phyloP scores from a whole-genome alignment of 257 asterid species.

The Orobanche coerulescens region DNA sequence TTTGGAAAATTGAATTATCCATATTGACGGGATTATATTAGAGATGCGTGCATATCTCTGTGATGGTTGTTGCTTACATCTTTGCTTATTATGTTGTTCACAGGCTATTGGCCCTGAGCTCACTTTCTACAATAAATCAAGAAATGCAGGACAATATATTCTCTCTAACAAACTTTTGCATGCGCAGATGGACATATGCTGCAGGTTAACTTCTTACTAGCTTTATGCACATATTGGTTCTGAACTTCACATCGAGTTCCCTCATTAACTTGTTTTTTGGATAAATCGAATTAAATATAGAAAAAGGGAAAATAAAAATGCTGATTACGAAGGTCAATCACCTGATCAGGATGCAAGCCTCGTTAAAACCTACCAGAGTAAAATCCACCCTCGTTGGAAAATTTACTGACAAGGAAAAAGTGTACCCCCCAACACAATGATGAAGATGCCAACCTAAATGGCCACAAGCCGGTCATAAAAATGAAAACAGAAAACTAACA shows the following conservation, averaged over 20 bases:
- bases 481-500: too few relatives aligned
- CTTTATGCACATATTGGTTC: slow-evolving; percentile 3
- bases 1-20: background rate
- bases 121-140: slow-evolving; percentile 78
- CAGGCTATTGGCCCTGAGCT: slow-evolving; percentile 99
- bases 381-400: too few relatives aligned
- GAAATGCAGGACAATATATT: slow-evolving; percentile 42
- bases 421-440: too few relatives aligned
- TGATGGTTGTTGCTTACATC: slow-evolving; percentile 15
- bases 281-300: too few relatives aligned
- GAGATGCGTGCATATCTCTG: background rate
- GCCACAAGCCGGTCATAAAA: too few relatives aligned
- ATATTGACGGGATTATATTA: background rate
- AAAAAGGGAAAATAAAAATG: too few relatives aligned
- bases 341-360: too few relatives aligned
- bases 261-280: too few relatives aligned
- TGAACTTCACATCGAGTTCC: background rate
- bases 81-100: slow-evolving; percentile 23
- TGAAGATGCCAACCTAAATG: too few relatives aligned
- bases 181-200: slow-evolving; percentile 81
- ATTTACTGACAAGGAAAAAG: too few relatives aligned
- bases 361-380: too few relatives aligned
- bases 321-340: too few relatives aligned
- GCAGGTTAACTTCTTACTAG: slow-evolving; percentile 50
- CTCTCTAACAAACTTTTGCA: slow-evolving; percentile 87